Evolutionary conservation across 1,284 basidiomycete species (phyloP).

Genomic region (Somion occarium): DNA sequence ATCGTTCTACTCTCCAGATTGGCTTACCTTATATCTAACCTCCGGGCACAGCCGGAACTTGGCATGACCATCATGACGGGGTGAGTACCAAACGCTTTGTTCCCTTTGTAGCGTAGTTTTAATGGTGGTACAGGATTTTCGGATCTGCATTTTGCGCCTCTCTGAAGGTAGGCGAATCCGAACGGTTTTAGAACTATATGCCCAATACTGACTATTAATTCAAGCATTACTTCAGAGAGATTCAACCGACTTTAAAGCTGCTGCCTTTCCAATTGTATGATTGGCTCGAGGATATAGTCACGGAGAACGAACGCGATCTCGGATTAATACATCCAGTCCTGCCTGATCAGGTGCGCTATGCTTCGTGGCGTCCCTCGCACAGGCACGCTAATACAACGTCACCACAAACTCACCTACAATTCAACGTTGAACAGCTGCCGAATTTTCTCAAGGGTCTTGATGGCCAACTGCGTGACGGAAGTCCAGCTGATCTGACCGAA

Average conservation of each 20-base stretch:
- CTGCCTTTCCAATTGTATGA: constrained; percentile 30
- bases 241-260: constrained; percentile 30
- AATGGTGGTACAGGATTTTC: constrained; percentile 27
- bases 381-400: background rate
- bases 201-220: background rate
- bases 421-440: constrained; percentile 28
- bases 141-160: constrained; percentile 40
- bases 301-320: constrained; percentile 30
- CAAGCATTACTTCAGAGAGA: constrained; percentile 35
- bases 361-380: background rate
- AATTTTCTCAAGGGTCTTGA: constrained; percentile 37
- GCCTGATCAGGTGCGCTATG: constrained; percentile 26
- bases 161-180: constrained; percentile 23
- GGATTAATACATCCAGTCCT: constrained; percentile 36
- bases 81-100: constrained; percentile 16
- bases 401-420: background rate
- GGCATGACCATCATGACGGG: constrained; percentile 35
- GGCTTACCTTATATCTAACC: background rate
- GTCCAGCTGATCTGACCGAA: constrained; percentile 29
- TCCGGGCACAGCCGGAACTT: constrained; percentile 29
- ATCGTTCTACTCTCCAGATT: background rate
- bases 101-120: constrained; percentile 3
- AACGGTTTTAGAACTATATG: background rate
- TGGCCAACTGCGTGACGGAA: constrained; percentile 29
- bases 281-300: constrained; percentile 30